Evolutionary conservation across 495 filamentous ascomycete species (phyloP), one percentile per base, ranked within the genome.

Genomic region (Pseudoneurospora amorphoporcata): DNA sequence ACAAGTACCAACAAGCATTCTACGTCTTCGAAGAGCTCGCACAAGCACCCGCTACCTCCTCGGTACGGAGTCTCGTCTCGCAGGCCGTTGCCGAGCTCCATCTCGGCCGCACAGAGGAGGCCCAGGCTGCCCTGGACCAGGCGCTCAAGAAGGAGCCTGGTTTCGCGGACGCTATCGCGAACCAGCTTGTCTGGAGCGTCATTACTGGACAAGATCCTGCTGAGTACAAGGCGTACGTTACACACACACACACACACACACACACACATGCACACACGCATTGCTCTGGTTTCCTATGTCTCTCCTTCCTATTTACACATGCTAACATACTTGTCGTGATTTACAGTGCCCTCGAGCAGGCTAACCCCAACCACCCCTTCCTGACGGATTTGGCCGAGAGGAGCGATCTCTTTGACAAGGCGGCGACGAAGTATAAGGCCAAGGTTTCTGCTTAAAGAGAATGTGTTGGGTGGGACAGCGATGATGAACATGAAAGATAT

Each of bases 21-120:
- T 99, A 99, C 87, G 94, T 99, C 76, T 99, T 93, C 79, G 95
- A 98, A 83, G 95, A 99, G 81, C 89, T 99, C 45, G 95, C 95
- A 29, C 92, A 96, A 81, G 89, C 91, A 32, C 91, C 93, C 19
- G 88, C 91, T 69, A 89, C 90, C 41, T 87, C 90, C 7, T 89
- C 91, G 2, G 82, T 87, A 69, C 87, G 89, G 43, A 86, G 87
- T 37, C 88, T 97, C 43, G 87, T 97, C 74, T 91, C 91, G 40
- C 95, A 98, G 86, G 95, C 94, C 38, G 90, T 98, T 38, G 90
- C 92, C 43, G 95, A 99, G 80, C 84, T 99, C 35, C 95, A 98
- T 77, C 88, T 98, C 17, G 94, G 94, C 39, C 90, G 95, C 17
- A 82, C 93, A 35, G 92, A 93, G 41, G 95, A 99, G 83, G 94